Base-by-base conservation (phyloP, 1,139 yeast genomes). In the Scheffersomyces insectosa region DNA sequence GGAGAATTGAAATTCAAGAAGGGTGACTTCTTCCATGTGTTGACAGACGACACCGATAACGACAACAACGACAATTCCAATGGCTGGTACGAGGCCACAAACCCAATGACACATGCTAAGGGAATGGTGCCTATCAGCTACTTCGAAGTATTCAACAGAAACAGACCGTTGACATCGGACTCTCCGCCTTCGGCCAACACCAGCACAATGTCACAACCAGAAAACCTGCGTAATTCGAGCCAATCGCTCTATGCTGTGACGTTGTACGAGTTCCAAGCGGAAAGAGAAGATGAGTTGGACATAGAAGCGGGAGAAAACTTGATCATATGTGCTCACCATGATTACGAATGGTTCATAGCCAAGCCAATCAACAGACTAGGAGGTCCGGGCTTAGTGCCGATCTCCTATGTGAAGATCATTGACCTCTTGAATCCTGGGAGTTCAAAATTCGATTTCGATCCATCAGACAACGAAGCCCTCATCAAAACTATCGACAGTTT, bases 301-400 rank as follows among this genome's bases (percentile, higher is more conserved):
- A 88, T 93, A 3, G 58, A 65, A 29, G 89, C 88, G 1, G 98
- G 97, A 31, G 99, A 93, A 59, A 86, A 88, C 55, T 79, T 93
- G 52, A 88, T 90, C 34, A 82, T 93, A 13, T 93, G 97, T 65
- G 99, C 99, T 2, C 97, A 91, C 65, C 95, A 93, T 59, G 93
- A 89, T 46, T 88, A 77, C 54, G 99, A 93, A 66, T 93, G 99
- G 99, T 91, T 90, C 58, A 95, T 93, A 45, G 98, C 98, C 11
- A 93, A 93, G 62, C 97, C 97, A 6, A 88, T 93, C 42, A 95
- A 95, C 49, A 75, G 97, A 42, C 73, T 93, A 40, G 99, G 99
- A 12, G 99, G 98, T 0, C 98, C 98, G 0, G 99, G 99, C 1
- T 74, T 93, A 44, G 95, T 93, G 10, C 99, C 99, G 0, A 95